These are phyloP conservation scores for Fusarium floridanum DNA, from an alignment of 2,329 filamentous ascomycete species.

Conservation along the genomic window DNA sequence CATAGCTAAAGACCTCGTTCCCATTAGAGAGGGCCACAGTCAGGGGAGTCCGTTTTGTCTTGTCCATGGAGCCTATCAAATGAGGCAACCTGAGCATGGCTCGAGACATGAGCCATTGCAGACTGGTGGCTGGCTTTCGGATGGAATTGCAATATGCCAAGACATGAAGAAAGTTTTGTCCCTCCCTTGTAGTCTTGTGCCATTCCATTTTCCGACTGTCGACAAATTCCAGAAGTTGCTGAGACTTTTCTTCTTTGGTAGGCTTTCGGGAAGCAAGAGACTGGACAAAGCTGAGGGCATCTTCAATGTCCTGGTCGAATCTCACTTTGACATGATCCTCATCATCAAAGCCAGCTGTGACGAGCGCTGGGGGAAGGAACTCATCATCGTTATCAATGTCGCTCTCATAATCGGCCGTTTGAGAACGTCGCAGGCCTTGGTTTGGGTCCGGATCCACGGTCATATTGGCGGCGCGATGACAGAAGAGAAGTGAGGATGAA, in stretches of 20 bases:
- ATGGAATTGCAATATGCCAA: constrained; percentile 8
- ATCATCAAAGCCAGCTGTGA: neutral
- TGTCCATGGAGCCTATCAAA: constrained; percentile 9
- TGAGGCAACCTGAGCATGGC: neutral
- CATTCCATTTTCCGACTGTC: neutral
- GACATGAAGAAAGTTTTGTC: constrained; percentile 7
- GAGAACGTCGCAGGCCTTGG: neutral
- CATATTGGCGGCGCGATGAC: neutral
- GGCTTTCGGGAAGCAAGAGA: neutral
- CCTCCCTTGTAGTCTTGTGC: constrained; percentile 7
- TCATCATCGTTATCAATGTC: constrained; percentile 20
- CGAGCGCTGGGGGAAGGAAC: neutral
- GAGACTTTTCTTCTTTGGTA: neutral
- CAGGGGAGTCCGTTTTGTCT: constrained; percentile 6
- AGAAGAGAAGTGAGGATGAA: neutral
- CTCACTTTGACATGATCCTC: constrained; percentile 4
- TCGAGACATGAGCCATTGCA: constrained; percentile 20
- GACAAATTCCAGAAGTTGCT: neutral
- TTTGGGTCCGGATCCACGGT: neutral
- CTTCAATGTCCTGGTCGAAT: neutral
- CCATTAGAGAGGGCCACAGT: neutral
- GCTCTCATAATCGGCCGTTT: neutral
- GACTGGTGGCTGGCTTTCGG: neutral
- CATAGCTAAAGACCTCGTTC: constrained; percentile 5
- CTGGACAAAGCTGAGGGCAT: neutral